Base-by-base conservation (phyloP, 2,329 filamentous ascomycete genomes). In the Elsinoe ampelina region DNA sequence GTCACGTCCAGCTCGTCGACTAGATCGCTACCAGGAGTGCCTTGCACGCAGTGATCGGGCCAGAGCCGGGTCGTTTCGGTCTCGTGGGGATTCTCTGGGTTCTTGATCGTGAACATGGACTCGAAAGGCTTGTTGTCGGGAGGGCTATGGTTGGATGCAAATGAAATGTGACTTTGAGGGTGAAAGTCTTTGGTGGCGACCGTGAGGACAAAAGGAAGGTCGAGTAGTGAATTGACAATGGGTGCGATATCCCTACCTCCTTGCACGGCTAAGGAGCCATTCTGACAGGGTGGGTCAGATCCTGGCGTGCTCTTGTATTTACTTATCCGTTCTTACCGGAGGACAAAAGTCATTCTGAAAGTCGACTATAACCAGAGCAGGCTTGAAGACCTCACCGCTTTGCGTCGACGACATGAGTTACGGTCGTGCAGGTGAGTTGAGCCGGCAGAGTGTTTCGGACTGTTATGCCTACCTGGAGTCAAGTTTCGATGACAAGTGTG, bases 341-440 rank as follows among this genome's bases (percentile, higher is more conserved):
- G 88, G 87, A 70, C 89, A 95, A 71, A 96, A 97, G 74, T 97
- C 92, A 71, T 96, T 86, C 72, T 97, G 93, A 67, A 95, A 79
- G 71, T 96, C 91, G 55, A 95, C 85, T 3, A 61, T 38, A 22
- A 61, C 39, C 20, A 61, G 56, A 13, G 58, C 60, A 12, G 60
- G 43, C 41, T 48, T 57, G 34, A 59, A 57, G 11, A 15, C 17
- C 39, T 47, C 30, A 13, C n/a, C 30, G 15, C n/a, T 35, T 2
- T 50, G 2, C 30, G 8, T 34, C 19, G 26, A 34, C 15, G 45
- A 11, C 45, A 50, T 50, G 41, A 12, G 20, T 26, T 11, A 12
- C 5, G 7, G 26, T 30, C 26, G 26, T 30, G 26, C 4, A 30
- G 8, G 7, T 30, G 26, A 30, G 26, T 30, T 3, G 26, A 30